Base-by-base conservation (phyloP, 1,284 basidiomycete genomes). In the Cryptococcus neoformans region DNA sequence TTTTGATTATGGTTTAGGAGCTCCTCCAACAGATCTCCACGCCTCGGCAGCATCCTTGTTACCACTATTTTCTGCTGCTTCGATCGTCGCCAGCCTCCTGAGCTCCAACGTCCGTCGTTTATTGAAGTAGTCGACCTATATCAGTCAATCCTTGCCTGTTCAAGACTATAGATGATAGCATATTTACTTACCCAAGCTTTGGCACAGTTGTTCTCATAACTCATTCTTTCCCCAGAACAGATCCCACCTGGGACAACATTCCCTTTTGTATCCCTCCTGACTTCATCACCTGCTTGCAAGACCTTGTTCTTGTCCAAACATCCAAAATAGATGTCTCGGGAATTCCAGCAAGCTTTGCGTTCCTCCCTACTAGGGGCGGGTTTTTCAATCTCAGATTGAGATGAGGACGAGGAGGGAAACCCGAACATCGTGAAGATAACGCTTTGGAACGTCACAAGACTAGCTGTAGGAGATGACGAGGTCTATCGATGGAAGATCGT, bases 111-210 rank as follows among this genome's bases (percentile, higher is more conserved):
- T 70, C 37, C 78, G 66, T 16, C 79, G 73, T 62, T 80, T 78
- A 66, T 79, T 78, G 63, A 80, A 80, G 68, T 80, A 80, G 57
- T 80, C 78, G 64, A 79, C 74, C 78, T 80, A 34, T 42, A 12
- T 36, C 37, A 44, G 44, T 34, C 28, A 28, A 28, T 4, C 28
- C 28, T 28, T 28, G n/a, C 37, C 16, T 4, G 7, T 5, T 11
- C 14, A 10, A 7, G 17, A 40, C 39, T 44, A 34, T 16, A 12
- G 9, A 6, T 35, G 28, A 14, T n/a, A 39, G 44, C 10, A 49
- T 14, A 52, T 21, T 8, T 12, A 74, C 79, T 68, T 58, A 80
- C 78, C 78, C 79, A 80, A 60, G 74, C 76, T 59, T 70, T 72
- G 0, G 73, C 73, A 66, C 79, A 80, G 58, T 66, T 63, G 36